These are phyloP conservation scores for Amanita rimosa DNA, from an alignment of 768 basidiomycete genomes.

Conservation along the genomic window DNA sequence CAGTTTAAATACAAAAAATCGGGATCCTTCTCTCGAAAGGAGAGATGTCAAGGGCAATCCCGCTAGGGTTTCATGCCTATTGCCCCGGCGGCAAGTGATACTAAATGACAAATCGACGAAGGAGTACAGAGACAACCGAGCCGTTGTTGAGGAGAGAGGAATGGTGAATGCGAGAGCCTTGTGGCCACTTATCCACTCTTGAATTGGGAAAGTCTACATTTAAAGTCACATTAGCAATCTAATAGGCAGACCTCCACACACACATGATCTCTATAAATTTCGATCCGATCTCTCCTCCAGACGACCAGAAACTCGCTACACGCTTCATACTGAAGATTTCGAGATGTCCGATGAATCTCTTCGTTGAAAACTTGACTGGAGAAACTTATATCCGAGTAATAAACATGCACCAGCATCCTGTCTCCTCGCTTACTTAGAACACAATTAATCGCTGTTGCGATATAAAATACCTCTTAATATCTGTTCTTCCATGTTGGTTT, in stretches of 20 bases:
- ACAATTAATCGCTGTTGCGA: slow-evolving; percentile 4
- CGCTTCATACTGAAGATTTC: slow-evolving; percentile 48
- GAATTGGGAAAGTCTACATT: slow-evolving; percentile 47
- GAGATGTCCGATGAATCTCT: slow-evolving; percentile 48
- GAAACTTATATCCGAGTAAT: slow-evolving; percentile 45
- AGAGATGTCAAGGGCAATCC: slow-evolving; percentile 39
- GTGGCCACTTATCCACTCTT: slow-evolving; percentile 55
- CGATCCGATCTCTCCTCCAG: slow-evolving; percentile 68
- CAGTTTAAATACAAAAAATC: slow-evolving; percentile 79
- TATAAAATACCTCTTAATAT: slow-evolving; percentile 59
- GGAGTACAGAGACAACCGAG: slow-evolving; percentile 77
- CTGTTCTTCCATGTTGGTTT: slow-evolving; percentile 35
- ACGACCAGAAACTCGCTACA: slow-evolving; percentile 81
- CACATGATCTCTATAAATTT: slow-evolving; percentile 83
- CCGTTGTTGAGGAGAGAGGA: slow-evolving; percentile 51
- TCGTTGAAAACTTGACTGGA: slow-evolving; percentile 53
- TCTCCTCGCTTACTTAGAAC: slow-evolving; percentile 35
- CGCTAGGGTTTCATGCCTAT: slow-evolving; percentile 17
- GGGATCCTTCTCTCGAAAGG: slow-evolving; percentile 52
- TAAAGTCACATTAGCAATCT: slow-evolving; percentile 8
- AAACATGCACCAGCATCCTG: slow-evolving; percentile 78
- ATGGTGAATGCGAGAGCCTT: slow-evolving; percentile 75
- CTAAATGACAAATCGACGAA: slow-evolving; percentile 80
- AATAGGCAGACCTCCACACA: slow-evolving; percentile 12
- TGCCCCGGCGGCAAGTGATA: slow-evolving; percentile 51